phyloP scores from a whole-genome alignment of 768 basidiomycete species.

The Trametes elegans region DNA sequence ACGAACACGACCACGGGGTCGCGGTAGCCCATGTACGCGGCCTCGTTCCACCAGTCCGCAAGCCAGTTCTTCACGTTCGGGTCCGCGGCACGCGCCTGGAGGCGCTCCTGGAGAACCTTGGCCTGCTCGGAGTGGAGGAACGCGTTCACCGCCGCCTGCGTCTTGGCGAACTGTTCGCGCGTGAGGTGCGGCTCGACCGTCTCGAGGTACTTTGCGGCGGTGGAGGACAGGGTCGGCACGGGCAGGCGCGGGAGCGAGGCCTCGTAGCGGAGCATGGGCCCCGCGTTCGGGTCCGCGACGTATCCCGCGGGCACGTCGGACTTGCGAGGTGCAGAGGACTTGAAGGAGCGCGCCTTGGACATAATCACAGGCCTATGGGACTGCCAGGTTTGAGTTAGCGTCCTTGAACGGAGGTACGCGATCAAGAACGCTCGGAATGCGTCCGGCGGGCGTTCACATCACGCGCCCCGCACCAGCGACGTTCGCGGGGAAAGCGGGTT shows the following conservation, averaged over 20 bases:
- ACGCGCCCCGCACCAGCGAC: constrained; percentile 1
- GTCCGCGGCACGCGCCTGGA: constrained; percentile 70
- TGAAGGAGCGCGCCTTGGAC: constrained; percentile 31
- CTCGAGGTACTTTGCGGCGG: constrained; percentile 86
- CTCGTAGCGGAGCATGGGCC: constrained; percentile 73
- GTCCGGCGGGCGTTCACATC: not conserved
- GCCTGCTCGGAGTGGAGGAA: constrained; percentile 73
- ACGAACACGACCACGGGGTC: constrained; percentile 91
- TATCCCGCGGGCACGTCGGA: constrained; percentile 45
- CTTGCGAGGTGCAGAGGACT: constrained; percentile 29
- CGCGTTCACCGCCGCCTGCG: constrained; percentile 54
- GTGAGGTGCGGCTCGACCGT: constrained; percentile 77
- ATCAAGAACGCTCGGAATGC: not conserved
- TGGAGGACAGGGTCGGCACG: constrained; percentile 80
- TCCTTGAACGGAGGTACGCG: not conserved
- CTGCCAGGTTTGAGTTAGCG: constrained; percentile 4
- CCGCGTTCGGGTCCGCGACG: constrained; percentile 52
- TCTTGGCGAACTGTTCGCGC: constrained; percentile 55
- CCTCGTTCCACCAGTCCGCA: constrained; percentile 98
- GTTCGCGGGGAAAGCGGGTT: not conserved
- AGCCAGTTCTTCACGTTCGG: constrained; percentile 75
- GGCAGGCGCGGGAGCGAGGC: constrained; percentile 75
- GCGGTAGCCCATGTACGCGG: constrained; percentile 82
- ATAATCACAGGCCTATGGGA: constrained; percentile 15
- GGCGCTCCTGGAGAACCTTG: constrained; percentile 70